These are phyloP conservation scores for Juglanconis oblonga DNA, from an alignment of 2,329 filamentous ascomycete species.

Conservation along the genomic window DNA sequence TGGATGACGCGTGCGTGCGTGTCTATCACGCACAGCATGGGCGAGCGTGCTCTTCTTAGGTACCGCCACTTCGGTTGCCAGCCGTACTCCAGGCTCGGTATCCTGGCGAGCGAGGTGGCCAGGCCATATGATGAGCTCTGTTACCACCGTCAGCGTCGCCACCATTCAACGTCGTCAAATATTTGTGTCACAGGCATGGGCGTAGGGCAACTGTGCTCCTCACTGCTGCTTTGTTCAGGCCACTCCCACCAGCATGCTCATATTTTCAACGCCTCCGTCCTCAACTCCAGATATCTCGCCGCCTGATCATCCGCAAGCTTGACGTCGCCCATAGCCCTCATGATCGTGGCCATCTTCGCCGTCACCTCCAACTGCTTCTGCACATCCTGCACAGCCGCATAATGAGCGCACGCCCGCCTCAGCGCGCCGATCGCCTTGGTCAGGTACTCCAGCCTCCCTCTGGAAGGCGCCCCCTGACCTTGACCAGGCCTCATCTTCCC, in stretches of 20 bases:
- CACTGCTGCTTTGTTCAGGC: not conserved
- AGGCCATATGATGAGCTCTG: not conserved
- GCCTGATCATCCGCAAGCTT: constrained; percentile 64
- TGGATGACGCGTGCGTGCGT: not conserved
- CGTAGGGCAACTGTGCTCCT: not conserved
- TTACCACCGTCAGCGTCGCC: not conserved
- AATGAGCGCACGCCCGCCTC: constrained; percentile 62
- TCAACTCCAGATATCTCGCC: constrained; percentile 60
- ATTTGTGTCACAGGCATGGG: not conserved
- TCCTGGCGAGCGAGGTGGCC: not conserved
- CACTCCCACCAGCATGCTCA: not conserved
- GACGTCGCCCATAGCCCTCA: constrained; percentile 65
- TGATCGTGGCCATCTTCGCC: constrained; percentile 77
- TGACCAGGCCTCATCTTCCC: constrained; percentile 39
- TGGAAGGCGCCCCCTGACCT: constrained; percentile 26
- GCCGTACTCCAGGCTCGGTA: not conserved
- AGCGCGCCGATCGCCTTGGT: constrained; percentile 58
- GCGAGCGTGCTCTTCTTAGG: not conserved
- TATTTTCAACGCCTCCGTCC: constrained; percentile 33
- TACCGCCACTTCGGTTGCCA: not conserved
- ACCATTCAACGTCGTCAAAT: not conserved
- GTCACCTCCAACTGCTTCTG: constrained; percentile 74
- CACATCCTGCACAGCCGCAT: constrained; percentile 64
- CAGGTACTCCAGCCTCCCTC: constrained; percentile 53
- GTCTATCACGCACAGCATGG: not conserved